A percentile compares a stretch with the other conserved stretches of the same genome.
phyloP scores from a whole-genome alignment of 306 rosid species.

The Ormosia semicastrata region DNA sequence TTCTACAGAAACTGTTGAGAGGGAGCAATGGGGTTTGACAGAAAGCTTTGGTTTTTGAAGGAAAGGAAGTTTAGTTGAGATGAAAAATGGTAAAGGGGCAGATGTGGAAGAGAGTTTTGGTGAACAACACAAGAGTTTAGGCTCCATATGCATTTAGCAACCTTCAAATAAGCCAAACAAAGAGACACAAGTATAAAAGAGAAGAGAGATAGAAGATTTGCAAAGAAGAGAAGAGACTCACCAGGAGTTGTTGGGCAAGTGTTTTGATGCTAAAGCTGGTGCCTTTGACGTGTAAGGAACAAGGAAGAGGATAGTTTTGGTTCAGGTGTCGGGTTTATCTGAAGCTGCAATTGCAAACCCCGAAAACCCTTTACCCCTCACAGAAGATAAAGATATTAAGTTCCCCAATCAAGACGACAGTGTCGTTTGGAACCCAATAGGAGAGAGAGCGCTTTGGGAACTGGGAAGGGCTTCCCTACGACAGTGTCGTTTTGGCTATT shows the following conservation, averaged over 20 bases:
- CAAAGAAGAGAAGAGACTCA: neutral
- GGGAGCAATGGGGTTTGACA: slow-evolving; percentile 36
- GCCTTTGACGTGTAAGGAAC: neutral
- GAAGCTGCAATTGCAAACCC: neutral
- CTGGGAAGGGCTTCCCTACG: too few relatives aligned
- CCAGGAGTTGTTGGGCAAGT: neutral
- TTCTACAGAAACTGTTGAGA: slow-evolving; percentile 19
- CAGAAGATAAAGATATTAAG: neutral
- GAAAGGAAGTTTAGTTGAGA: slow-evolving; percentile 41
- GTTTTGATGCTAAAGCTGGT: neutral
- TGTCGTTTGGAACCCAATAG: neutral
- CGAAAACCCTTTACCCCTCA: neutral
- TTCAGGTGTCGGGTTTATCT: neutral
- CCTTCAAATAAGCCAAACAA: neutral
- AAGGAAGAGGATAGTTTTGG: neutral
- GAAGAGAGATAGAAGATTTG: too few relatives aligned
- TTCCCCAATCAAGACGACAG: neutral
- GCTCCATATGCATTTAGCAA: slow-evolving; percentile 46
- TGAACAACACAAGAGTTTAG: slow-evolving; percentile 40
- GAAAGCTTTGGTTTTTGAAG: slow-evolving; percentile 29
- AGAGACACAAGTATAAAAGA: neutral
- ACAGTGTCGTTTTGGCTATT: neutral
- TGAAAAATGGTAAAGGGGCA: slow-evolving; percentile 54
- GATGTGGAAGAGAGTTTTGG: slow-evolving; percentile 38
- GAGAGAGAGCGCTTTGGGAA: too few relatives aligned